A percentile compares a stretch with the other conserved stretches of the same genome.
Conservation (phyloP, 169 alveolate species). For the Cryptosporidium ubiquitum region DNA sequence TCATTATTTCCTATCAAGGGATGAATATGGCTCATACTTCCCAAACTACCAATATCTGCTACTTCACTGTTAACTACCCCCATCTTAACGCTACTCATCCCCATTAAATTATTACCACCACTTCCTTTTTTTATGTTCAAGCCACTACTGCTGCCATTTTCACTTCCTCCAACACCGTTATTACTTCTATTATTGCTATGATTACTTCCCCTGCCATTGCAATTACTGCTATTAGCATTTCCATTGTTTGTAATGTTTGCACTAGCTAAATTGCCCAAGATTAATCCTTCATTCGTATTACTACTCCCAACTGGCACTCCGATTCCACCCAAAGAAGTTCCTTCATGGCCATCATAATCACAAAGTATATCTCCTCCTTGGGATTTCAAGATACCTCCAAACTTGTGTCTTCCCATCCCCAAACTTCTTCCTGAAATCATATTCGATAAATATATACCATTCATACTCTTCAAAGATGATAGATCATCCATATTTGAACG, state of each 20-base stretch:
- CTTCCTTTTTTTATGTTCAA: background rate
- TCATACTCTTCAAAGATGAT: slow-evolving; percentile 15
- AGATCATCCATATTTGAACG: slow-evolving; percentile 25
- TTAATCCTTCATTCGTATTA: background rate
- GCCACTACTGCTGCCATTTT: background rate
- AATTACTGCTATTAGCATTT: background rate
- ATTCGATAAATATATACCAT: slow-evolving; percentile 27
- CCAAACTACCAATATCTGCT: background rate
- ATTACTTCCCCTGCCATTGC: background rate
- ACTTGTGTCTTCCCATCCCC: background rate
- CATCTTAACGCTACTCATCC: background rate
- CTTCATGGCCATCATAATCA: slow-evolving; percentile 1
- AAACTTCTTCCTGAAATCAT: background rate
- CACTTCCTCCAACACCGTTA: background rate
- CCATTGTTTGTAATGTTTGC: background rate
- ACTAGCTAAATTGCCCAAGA: background rate
- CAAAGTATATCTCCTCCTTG: background rate
- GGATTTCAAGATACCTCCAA: slow-evolving; percentile 1
- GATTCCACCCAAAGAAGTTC: background rate
- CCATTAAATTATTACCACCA: background rate
- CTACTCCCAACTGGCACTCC: background rate
- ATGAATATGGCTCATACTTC: background rate
- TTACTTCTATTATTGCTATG: background rate
- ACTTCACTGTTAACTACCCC: background rate
- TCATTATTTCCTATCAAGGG: slow-evolving; percentile 15